Evolutionary conservation across 2,329 filamentous ascomycete species (phyloP), one percentile per base, ranked within the genome.

Genomic region (Xylogone sp.): DNA sequence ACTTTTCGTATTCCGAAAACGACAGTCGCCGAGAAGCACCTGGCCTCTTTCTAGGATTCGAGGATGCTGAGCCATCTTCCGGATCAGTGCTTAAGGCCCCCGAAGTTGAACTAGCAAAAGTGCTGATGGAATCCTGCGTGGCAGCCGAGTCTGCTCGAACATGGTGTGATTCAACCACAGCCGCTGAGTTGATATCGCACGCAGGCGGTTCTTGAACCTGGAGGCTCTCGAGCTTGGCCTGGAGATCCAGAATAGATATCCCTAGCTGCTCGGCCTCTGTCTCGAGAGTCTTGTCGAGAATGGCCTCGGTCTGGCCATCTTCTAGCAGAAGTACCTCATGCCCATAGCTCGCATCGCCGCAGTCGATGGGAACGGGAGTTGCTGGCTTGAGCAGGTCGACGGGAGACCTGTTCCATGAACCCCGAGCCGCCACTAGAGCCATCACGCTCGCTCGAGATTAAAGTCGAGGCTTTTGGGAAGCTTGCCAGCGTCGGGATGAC

Each of bases 1-100:
- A 66, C 50, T 59, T 64, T 19, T 63, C 62, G 49, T 65, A 66
- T 27, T 62, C 62, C 7, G 59, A 53, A 49, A 66, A 65, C 3
- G 63, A 65, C 24, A 63, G 39, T 31, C 58, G 63, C 46, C 54
- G 58, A 43, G 53, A 60, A 18, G 54, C 42, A 9, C 42, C 50
- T 2, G 52, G 24, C 45, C 56, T 45, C 43, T 53, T 61, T 53
- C 54, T 51, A 19, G 44, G n/a, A 12, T 54, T 54, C n/a, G 48
- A 20, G 9, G 43, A 19, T 18, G 48, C 22, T 1, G 43, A 44
- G 21, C 43, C 22, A 27, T 59, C 50, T 10, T 45, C 31, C 10
- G 57, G 49, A 16, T 62, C 60, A 34, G 57, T n/a, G n/a, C n/a
- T 49, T 21, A 62, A 64, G 5, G 58, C 58, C 51, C 56, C 57